Base-by-base conservation (phyloP, 176 grass and related monocot genomes). In the Oryza punctata region DNA sequence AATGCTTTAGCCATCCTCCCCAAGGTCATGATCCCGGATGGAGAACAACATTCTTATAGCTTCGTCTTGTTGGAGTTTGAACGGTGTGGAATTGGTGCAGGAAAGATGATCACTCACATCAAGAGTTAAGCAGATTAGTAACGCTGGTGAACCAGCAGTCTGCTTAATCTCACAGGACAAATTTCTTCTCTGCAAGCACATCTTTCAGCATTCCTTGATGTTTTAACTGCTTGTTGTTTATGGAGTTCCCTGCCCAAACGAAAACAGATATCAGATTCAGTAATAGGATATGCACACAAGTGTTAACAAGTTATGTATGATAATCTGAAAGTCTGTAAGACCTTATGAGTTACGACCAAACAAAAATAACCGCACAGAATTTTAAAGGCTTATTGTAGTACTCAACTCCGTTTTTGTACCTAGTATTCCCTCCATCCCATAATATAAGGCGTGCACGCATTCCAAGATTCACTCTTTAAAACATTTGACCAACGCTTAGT, bases 191-290 rank as follows among this genome's bases (percentile, higher is more conserved):
- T 75, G 63, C 69, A 96, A 90, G 70, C 93, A 99, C 96, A 99
- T 99, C 86, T 99, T 99, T 96, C 93, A 83, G 93, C 96, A 99
- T 99, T 84, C 93, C 96, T 78, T 70, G 54, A 85, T 10, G 73
- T 68, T 86, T 82, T 78, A 16, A 18, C 25, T 86, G 16, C 12
- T 69, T 44, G 33, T 59, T n/a, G 30, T 65, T 7, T 3, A 59
- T 59, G 26, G 21, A 23, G 25, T 75, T 68, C n/a, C 45, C 78
- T 86, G 83, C 14, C 14, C 8, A 64, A 4, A 81, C 40, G 52
- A 46, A 6, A 44, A 71, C 2, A 70, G 24, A 28, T 2, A 65
- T 65, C 4, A 67, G 30, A 49, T 54, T 76, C 29, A 26, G 13
- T 24, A 85, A 32, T 3, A 50, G 7, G 12, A 70, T 29, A 76